Conservation (phyloP, 495 filamentous ascomycete species). For the Podospora didyma region DNA sequence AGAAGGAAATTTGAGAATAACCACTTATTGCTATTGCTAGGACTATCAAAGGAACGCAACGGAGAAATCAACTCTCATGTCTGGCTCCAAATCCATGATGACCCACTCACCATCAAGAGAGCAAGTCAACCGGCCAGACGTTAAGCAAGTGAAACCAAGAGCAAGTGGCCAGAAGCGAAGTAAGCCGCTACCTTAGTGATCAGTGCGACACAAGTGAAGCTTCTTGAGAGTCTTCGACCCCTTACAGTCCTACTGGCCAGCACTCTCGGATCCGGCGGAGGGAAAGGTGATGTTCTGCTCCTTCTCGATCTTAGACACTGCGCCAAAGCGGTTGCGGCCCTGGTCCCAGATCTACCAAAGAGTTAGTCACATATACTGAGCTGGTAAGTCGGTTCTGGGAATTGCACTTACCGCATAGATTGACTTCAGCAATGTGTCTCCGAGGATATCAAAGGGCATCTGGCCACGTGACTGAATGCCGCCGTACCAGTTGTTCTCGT, state of each 20-base stretch:
- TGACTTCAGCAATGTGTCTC: slow-evolving; percentile 71
- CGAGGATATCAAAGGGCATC: slow-evolving; percentile 67
- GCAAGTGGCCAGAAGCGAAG: neutral
- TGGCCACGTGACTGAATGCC: slow-evolving; percentile 70
- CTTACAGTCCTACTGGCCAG: neutral
- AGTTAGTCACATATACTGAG: neutral
- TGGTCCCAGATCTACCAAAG: slow-evolving; percentile 65
- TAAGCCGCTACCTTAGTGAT: neutral
- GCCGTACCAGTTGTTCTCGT: slow-evolving; percentile 59
- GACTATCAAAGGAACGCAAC: too few species aligned
- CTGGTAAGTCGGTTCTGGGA: too few species aligned
- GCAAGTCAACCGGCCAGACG: too few species aligned
- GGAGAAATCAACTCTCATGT: too few species aligned
- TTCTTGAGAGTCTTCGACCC: neutral
- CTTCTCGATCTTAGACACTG: slow-evolving; percentile 59
- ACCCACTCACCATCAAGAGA: too few species aligned
- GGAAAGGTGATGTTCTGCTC: slow-evolving; percentile 45
- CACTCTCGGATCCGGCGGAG: slow-evolving; percentile 13
- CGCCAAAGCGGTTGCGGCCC: slow-evolving; percentile 66
- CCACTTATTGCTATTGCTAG: too few species aligned
- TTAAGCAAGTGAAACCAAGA: too few species aligned
- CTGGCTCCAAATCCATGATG: too few species aligned
- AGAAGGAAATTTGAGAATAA: too few species aligned
- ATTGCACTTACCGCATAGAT: slow-evolving; percentile 62
- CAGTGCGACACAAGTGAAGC: neutral